Evolutionary conservation across 495 filamentous ascomycete genomes (phyloP).

Genomic region (Daldinia caldariorum): DNA sequence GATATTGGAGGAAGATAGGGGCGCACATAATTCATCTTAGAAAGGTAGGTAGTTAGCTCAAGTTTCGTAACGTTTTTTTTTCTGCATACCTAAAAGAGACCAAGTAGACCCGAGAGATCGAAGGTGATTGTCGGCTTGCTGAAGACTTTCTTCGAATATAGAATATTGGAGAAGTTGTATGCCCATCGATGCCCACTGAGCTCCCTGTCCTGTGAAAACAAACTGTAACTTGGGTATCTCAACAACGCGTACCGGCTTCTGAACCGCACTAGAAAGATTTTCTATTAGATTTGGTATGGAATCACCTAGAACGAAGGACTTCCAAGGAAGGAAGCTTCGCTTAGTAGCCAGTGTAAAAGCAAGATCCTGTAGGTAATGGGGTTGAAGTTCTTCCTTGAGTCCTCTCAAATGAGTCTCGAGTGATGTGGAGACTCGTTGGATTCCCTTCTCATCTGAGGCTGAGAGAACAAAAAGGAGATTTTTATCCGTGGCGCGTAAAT

Average conservation of each 20-base stretch:
- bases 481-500: not conserved
- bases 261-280: not conserved
- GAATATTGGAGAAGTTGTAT: constrained; percentile 49
- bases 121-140: constrained; percentile 29
- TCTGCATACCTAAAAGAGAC: constrained; percentile 33
- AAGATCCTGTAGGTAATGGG: constrained; percentile 28
- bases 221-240: constrained; percentile 29
- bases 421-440: not conserved
- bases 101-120: constrained; percentile 37
- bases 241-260: constrained; percentile 5
- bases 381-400: not conserved
- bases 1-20: constrained; percentile 35
- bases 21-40: constrained; percentile 17
- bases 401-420: not conserved
- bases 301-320: constrained; percentile 29
- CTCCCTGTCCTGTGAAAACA: constrained; percentile 54
- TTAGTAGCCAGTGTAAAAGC: constrained; percentile 44
- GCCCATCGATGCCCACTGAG: constrained; percentile 62
- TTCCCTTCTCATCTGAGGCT: constrained; percentile 9
- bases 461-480: not conserved
- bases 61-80: constrained; percentile 18
- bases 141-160: constrained; percentile 27
- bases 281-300: not conserved
- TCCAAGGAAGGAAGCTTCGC: constrained; percentile 44
- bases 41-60: constrained; percentile 29